Conservation (phyloP, 2,329 filamentous ascomycete species). For the Balansia obtecta region DNA sequence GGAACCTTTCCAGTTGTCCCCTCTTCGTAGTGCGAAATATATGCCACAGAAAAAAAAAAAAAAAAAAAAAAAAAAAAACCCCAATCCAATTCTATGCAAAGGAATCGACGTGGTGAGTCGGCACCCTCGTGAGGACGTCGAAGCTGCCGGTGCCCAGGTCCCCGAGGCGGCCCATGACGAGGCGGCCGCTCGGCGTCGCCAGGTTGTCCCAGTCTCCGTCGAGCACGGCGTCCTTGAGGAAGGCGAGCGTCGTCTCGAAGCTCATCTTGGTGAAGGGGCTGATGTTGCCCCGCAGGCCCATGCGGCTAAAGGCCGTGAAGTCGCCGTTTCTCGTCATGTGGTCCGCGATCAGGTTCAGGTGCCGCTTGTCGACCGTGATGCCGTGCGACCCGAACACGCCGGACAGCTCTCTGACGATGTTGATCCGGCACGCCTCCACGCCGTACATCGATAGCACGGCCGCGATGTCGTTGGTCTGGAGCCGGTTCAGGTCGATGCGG, state of each 20-base stretch:
- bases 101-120: constrained; percentile 30
- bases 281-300: constrained; percentile 71
- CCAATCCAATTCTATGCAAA: background rate
- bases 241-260: constrained; percentile 93
- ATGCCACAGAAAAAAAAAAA: too few relatives aligned
- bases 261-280: constrained; percentile 98
- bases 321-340: constrained; percentile 92
- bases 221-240: constrained; percentile 82
- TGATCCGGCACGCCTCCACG: constrained; percentile 80
- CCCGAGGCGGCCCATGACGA: constrained; percentile 76
- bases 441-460: constrained; percentile 78
- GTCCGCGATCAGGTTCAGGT: constrained; percentile 91
- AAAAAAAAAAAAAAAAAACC: too few relatives aligned
- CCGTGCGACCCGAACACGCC: constrained; percentile 82
- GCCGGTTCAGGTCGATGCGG: constrained; percentile 72
- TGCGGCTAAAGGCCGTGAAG: constrained; percentile 87
- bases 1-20: too few relatives aligned
- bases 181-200: constrained; percentile 69
- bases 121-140: constrained; percentile 61
- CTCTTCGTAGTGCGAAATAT: too few relatives aligned
- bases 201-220: constrained; percentile 87
- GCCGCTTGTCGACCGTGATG: constrained; percentile 82
- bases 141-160: constrained; percentile 84
- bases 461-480: constrained; percentile 87
- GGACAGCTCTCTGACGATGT: constrained; percentile 76